A percentile compares a stretch with the other conserved stretches of the same genome.
Conservation (phyloP, 2,329 filamentous ascomycete genomes). For the Epichloe sibirici region DNA sequence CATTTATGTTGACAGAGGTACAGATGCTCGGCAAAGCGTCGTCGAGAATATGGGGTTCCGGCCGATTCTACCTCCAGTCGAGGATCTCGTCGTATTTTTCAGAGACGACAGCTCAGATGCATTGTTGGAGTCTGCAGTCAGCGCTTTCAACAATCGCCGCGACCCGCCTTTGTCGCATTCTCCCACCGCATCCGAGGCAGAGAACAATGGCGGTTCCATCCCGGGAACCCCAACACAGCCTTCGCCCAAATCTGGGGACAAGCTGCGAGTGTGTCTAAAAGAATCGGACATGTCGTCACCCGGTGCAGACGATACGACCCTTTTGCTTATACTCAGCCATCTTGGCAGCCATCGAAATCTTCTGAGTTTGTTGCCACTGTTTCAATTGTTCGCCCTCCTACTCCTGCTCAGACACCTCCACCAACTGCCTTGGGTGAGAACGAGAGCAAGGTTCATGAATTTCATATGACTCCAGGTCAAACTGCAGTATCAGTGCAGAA, state of each 20-base stretch:
- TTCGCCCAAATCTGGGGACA: not conserved
- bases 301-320: constrained; percentile 33
- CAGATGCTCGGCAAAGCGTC: constrained; percentile 20
- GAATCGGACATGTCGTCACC: constrained; percentile 1
- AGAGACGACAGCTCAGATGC: constrained; percentile 29
- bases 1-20: constrained; percentile 28
- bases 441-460: constrained; percentile 32
- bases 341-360: constrained; percentile 13
- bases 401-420: constrained; percentile 31
- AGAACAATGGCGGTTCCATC: constrained; percentile 9
- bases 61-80: constrained; percentile 37
- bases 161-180: constrained; percentile 16
- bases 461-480: constrained; percentile 27
- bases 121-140: constrained; percentile 34
- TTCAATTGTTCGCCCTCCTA: constrained; percentile 25
- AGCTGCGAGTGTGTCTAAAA: not conserved
- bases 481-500: constrained; percentile 46
- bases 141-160: constrained; percentile 25
- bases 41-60: constrained; percentile 18
- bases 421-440: constrained; percentile 14
- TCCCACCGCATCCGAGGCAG: constrained; percentile 10
- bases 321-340: constrained; percentile 25
- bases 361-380: constrained; percentile 12
- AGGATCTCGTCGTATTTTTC: constrained; percentile 46
- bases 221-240: constrained; percentile 16